Base-by-base conservation (phyloP, 768 basidiomycete species). In the Suillus luteus region DNA sequence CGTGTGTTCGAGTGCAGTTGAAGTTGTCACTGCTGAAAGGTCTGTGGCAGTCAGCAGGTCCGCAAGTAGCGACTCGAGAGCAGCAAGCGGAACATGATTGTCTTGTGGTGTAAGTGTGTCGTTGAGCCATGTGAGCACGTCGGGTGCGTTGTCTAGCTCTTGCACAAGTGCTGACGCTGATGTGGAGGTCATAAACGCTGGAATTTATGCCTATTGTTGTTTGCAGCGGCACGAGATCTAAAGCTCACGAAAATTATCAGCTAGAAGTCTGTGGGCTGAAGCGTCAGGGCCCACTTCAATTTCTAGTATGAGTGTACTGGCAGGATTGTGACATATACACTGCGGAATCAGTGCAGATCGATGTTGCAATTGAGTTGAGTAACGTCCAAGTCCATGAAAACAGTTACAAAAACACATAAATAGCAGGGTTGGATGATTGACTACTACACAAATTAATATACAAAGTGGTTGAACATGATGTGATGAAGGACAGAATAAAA, bases 1-100 rank as follows among this genome's bases (percentile, higher is more conserved):
- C 54, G 88, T 86, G 65, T 88, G 88, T 74, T 98, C 97, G 62
- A 98, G 85, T 60, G 90, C 82, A 12, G 88, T 79, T 3, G 95
- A 92, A 0, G 95, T 96, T 69, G 98, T 96, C 71, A 95, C 90
- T 49, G 88, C 88, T 41, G 93, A 89, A 44, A 95, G 84, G 65
- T 96, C 94, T 31, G 97, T 84, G n/a, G 86, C 80, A 6, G 89
- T 88, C 19, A 93, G 80, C 15, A 96, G 82, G 43, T 87, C 84
- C 12, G 88, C 86, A 63, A 97, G 85, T 61, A 86, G 85, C n/a
- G 52, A 38, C 27, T 61, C 59, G 11, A 93, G 79, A 60, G 85
- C 82, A 57, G 76, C 72, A 38, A 65, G 67, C 65, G 72, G 62
- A 37, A 77, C 77, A 62, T 70, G 67, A 41, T 78, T 75, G 48